A percentile compares a stretch with the other conserved stretches of the same genome.
Conservation (phyloP, 345 rosid genomes). For the Eucalyptus victrix region DNA sequence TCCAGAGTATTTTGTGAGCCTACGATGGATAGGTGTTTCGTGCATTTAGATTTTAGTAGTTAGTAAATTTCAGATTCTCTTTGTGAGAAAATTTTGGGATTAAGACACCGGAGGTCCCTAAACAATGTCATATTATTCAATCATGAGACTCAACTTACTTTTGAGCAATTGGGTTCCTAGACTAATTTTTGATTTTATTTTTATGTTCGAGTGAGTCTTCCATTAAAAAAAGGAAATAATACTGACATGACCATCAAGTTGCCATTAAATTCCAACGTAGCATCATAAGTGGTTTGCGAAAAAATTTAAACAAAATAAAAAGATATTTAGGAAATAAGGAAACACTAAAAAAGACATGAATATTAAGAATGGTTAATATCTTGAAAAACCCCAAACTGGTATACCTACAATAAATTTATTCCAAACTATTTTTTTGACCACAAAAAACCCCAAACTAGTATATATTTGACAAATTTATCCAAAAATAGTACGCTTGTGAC, state of each 20-base stretch:
- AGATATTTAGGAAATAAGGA: background rate
- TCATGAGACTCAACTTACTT: background rate
- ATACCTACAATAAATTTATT: too few relatives aligned
- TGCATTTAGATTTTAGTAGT: background rate
- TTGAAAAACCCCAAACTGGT: too few relatives aligned
- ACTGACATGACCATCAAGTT: background rate
- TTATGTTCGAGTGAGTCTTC: background rate
- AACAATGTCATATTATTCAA: background rate
- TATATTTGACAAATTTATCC: too few relatives aligned
- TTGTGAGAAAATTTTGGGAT: background rate
- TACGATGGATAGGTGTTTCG: background rate
- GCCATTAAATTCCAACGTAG: background rate
- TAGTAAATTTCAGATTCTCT: background rate
- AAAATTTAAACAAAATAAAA: background rate
- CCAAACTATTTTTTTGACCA: too few relatives aligned
- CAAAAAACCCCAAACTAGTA: too few relatives aligned
- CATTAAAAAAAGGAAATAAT: background rate
- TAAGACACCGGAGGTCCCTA: background rate
- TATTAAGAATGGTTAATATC: too few relatives aligned
- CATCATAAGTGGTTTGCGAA: background rate
- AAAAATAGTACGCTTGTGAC: too few relatives aligned
- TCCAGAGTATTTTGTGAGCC: background rate
- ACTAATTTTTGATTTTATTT: too few relatives aligned
- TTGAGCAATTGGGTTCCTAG: background rate
- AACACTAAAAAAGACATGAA: fast-evolving